Base-by-base conservation (phyloP, 495 filamentous ascomycete genomes). In the Friedmanniomyces simplex region DNA sequence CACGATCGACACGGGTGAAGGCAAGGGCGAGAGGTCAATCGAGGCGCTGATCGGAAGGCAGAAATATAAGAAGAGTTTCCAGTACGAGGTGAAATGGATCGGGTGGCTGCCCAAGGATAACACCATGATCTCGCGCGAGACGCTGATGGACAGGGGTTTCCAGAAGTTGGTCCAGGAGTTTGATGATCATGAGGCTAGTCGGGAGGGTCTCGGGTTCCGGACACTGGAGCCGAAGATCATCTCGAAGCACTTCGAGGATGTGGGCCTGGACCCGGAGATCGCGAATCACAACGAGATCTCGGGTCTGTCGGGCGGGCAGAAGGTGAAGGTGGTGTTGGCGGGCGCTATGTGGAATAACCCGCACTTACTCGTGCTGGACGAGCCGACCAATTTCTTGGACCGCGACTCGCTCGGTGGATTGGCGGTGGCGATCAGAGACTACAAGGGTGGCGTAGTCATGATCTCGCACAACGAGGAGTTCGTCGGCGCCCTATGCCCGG, bases 401-500 rank as follows among this genome's bases (percentile, higher is more conserved):
- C 89, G 93, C 63, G 94, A 98, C 74, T 94, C 89, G 0, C 84
- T 98, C 10, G 93, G 93, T 64, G 93, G 91, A 69, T 77, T 98
- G 54, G 91, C 93, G 20, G 91, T 95, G 34, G 93, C 93, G 55
- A 96, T 98, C 68, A 87, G 89, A 61, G 93, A 98, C 68, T 98
- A 90, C 81, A 91, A 88, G 72, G 93, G 93, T 58, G 93, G 93
- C 69, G 94, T 97, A 1, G 88, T 97, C 59, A 95, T 98, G 86
- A 98, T 98, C 68, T 96, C 91, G 63, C 93, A 98, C 76, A 96
- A 97, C 81, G 87, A 96, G 66, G 94, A 98, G 70, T 98, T 98
- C 67, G 91, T 97, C 46, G 88, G 90, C 59, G 91, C 91, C 2
- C 83, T 98, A 12, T 90, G 91, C 68, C 84, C 85, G 21, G 93